These are phyloP conservation scores for Alternaria burnsii DNA, from an alignment of 2,329 filamentous ascomycete species.

Conservation along the genomic window DNA sequence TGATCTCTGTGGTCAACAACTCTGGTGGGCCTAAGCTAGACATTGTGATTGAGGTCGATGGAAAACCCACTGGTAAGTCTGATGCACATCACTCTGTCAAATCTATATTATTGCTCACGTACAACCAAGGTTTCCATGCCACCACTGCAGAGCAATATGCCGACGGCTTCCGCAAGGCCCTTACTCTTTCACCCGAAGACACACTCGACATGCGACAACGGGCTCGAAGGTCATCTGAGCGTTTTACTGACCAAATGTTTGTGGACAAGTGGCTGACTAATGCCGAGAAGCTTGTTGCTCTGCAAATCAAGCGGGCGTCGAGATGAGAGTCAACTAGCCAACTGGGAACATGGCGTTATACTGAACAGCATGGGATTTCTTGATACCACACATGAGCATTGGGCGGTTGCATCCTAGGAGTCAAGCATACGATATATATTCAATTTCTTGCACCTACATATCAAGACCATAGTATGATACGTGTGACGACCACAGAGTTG, in stretches of 20 bases:
- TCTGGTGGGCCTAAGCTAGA: constrained; percentile 92
- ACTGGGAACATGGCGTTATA: constrained; percentile 1
- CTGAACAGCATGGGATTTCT: background rate
- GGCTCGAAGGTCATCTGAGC: constrained; percentile 77
- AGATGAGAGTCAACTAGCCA: constrained; percentile 6
- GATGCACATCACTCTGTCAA: background rate
- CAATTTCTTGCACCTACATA: background rate
- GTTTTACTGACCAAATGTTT: constrained; percentile 91
- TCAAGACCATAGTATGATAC: background rate
- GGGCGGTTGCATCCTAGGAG: constrained; percentile 8
- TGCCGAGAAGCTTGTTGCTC: constrained; percentile 73
- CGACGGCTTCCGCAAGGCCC: constrained; percentile 77
- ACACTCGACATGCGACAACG: constrained; percentile 77
- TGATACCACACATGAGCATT: constrained; percentile 21
- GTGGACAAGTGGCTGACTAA: constrained; percentile 78
- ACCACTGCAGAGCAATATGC: constrained; percentile 82
- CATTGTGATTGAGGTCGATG: constrained; percentile 85
- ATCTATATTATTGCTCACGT: constrained; percentile 4
- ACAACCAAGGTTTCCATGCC: constrained; percentile 79
- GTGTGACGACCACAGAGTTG: background rate
- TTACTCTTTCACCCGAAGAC: constrained; percentile 70
- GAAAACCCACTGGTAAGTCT: constrained; percentile 73
- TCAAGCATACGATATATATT: background rate
- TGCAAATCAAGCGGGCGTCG: constrained; percentile 43
- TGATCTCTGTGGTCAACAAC: constrained; percentile 92